Evolutionary conservation across 768 basidiomycete species (phyloP).

Genomic region (Crepidotus variabilis): DNA sequence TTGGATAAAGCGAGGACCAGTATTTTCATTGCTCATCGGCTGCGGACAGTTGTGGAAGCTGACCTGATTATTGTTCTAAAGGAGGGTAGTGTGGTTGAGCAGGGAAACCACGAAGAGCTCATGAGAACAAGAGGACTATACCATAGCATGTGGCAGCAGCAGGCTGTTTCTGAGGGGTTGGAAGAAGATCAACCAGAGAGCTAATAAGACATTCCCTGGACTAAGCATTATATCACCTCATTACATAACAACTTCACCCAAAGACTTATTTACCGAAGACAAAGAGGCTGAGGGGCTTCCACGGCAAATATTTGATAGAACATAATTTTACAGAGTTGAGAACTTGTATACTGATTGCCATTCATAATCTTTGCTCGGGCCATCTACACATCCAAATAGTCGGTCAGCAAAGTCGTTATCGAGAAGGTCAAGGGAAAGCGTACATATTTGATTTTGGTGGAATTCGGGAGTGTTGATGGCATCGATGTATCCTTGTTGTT

Average conservation of each 20-base stretch:
- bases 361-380: too few species aligned
- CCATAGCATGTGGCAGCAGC: slow-evolving; percentile 78
- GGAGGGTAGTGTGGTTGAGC: slow-evolving; percentile 87
- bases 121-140: slow-evolving; percentile 70
- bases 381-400: not conserved
- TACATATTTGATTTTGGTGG: slow-evolving; percentile 50
- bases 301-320: too few species aligned
- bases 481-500: slow-evolving; percentile 50
- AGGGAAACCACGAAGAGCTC: slow-evolving; percentile 90
- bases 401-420: not conserved
- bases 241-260: too few species aligned
- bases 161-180: slow-evolving; percentile 44
- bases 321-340: too few species aligned
- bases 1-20: slow-evolving; percentile 81
- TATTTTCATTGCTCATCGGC: slow-evolving; percentile 93
- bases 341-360: too few species aligned
- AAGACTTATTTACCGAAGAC: too few species aligned
- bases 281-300: too few species aligned
- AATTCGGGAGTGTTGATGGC: slow-evolving; percentile 56
- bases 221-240: too few species aligned
- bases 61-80: slow-evolving; percentile 93
- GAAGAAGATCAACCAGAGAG: slow-evolving; percentile 8
- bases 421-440: slow-evolving; percentile 16
- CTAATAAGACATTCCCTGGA: too few species aligned
- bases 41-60: slow-evolving; percentile 89